Conservation (phyloP, 768 basidiomycete species). For the Rhodotorula babjevae region DNA sequence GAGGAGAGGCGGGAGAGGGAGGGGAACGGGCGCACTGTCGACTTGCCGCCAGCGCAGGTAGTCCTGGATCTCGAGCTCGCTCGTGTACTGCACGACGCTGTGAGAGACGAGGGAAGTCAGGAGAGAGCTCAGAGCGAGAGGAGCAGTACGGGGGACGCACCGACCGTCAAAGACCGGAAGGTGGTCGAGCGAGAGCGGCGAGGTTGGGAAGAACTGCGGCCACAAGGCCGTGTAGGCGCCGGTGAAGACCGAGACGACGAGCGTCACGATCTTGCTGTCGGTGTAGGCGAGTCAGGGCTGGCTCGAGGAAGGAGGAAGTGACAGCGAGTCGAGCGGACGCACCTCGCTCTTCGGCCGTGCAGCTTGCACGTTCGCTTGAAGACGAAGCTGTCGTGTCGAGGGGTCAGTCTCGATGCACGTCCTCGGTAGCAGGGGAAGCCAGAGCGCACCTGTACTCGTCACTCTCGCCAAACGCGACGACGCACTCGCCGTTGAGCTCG, state of each 20-base stretch:
- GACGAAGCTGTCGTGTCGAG: constrained; percentile 63
- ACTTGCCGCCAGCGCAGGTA: constrained; percentile 96
- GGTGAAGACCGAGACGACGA: constrained; percentile 80
- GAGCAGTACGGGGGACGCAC: constrained; percentile 53
- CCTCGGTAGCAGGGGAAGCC: not conserved
- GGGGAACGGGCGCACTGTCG: constrained; percentile 63
- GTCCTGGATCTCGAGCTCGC: constrained; percentile 66
- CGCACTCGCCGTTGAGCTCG: constrained; percentile 63
- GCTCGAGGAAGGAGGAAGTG: too few relatives aligned
- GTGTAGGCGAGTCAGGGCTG: not conserved
- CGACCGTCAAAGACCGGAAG: constrained; percentile 91
- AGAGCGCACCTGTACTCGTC: constrained; percentile 80
- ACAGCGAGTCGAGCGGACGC: not conserved
- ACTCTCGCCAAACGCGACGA: constrained; percentile 90
- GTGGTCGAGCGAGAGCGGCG: constrained; percentile 55
- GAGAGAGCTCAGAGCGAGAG: too few relatives aligned
- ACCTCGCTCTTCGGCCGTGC: constrained; percentile 71
- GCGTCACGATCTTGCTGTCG: constrained; percentile 75
- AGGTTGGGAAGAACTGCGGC: constrained; percentile 70
- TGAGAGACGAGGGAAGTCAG: not conserved
- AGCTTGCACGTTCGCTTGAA: constrained; percentile 67
- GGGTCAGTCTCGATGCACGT: not conserved
- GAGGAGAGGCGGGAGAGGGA: not conserved
- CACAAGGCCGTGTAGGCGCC: constrained; percentile 84
- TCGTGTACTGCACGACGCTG: constrained; percentile 58